Conservation (phyloP, 1,284 basidiomycete species). For the Cryptococcus deneoformans region DNA sequence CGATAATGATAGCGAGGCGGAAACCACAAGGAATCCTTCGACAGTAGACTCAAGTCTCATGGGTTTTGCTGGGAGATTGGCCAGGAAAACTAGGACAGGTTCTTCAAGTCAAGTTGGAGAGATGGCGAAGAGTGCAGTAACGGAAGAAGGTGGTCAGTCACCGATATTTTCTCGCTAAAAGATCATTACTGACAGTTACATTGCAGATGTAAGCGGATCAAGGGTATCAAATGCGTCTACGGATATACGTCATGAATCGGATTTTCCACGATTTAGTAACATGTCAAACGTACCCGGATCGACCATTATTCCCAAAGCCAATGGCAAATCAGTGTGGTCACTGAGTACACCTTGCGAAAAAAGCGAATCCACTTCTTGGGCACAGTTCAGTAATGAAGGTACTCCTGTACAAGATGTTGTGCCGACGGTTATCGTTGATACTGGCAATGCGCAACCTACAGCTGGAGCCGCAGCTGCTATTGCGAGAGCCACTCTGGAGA, state of each 20-base stretch:
- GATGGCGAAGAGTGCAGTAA: conserved; percentile 19
- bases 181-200: not conserved
- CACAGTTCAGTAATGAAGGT: conserved; percentile 13
- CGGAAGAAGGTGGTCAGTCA: conserved; percentile 29
- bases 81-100: conserved; percentile 18
- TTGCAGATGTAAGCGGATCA: not conserved
- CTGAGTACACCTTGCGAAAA: conserved; percentile 25
- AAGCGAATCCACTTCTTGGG: conserved; percentile 17
- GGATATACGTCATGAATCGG: conserved; percentile 17
- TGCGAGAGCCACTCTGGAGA: not conserved
- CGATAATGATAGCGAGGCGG: conserved; percentile 25
- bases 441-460: not conserved
- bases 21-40: conserved; percentile 10
- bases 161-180: not conserved
- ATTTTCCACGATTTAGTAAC: conserved; percentile 11
- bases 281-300: conserved; percentile 5
- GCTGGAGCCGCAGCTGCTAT: not conserved
- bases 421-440: not conserved
- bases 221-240: not conserved
- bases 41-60: not conserved
- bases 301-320: conserved; percentile 11
- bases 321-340: conserved; percentile 25
- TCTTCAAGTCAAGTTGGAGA: conserved; percentile 13
- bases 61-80: conserved; percentile 15
- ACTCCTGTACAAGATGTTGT: conserved; percentile 1